Base-by-base conservation (phyloP, 306 rosid genomes). In the Echinosophora koreensis region DNA sequence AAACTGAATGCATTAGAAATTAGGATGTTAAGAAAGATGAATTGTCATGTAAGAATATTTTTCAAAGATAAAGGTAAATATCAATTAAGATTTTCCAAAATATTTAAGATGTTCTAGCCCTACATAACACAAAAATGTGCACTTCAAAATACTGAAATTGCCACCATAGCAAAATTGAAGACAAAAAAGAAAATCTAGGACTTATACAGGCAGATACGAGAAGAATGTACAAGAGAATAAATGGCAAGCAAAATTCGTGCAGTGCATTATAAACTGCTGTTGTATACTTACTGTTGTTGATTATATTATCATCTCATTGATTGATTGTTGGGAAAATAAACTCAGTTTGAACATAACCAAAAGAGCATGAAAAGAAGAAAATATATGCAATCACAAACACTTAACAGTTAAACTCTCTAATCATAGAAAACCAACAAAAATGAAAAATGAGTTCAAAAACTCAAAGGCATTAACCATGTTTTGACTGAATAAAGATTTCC, bases 141-240 rank as follows among this genome's bases (percentile, higher is more conserved):
- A 16, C 8, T 16, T 16, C 50, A 64, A 64, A 41, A 35, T 9
- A 64, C 15, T 64, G 51, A 17, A 64, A 59, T 9, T 10, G 34
- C 8, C 44, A 27, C 58, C 32, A n/a, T 57, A 42, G 41, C 16
- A 73, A 73, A 58, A 41, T 58, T 42, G 32, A 73, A 73, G 32
- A 27, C n/a, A 27, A 5, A 8, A 72, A 27, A 30, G 27, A 28
- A 58, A 41, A 28, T 13, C 13, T 14, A 49, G 17, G 55, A 80
- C 67, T 30, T 30, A 42, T 54, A 65, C 18, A 60, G 35, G 32
- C 3, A 56, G 17, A 57, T 6, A 27, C n/a, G 56, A 66, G 76
- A 57, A 47, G 28, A 55, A 35, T 22, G 65, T 65, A 44, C 55
- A 28, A 35, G 18, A 60, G 64, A 46, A 38, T 41, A 47, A 47